Evolutionary conservation across 2,329 filamentous ascomycete genomes (phyloP), one percentile per base, ranked within the genome.

Genomic region (Aspergillus caelatus): DNA sequence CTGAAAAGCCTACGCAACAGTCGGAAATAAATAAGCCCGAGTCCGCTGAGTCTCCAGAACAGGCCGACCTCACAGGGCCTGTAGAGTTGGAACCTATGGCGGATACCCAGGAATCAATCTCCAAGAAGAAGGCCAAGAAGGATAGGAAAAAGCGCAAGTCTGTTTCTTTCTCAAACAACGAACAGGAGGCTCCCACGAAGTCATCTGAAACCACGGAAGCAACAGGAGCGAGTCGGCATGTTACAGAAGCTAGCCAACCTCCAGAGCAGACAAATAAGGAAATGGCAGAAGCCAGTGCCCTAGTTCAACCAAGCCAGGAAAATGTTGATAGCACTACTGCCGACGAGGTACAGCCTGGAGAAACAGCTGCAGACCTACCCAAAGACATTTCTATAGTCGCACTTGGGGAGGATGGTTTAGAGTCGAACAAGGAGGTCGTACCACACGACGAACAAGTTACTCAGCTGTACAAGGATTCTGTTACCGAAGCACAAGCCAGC

Each of bases 81-180:
- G 48, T 36, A 48, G 43, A 64, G 56, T 10, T 36, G 19, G 34
- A 63, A 19, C 48, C 58, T 52, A 23, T 21, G 36, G 61, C 64
- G 41, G 68, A 68, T 45, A 26, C 50, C 8, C 68, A 65, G 52
- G 62, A 66, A 3, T n/a, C 66, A 16, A 67, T 62, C 21, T 66
- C 68, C 7, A 76, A 74, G 66, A 78, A 75, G 62, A 82, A 79
- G 67, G 72, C 73, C 11, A 82, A 82, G 72, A 83, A 81, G 64
- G 73, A 72, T 36, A 75, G 72, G 66, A 75, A 75, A 45, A 74
- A 71, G 50, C 65, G 70, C 60, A 67, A 73, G 57, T 69, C 67
- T 26, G 67, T 70, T n/a, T 61, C 65, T 9, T 65, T 69, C 14
- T 73, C 74, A 61, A 74, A 72, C 53, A 71, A 67, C 16, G 68